A percentile compares a stretch with the other conserved stretches of the same genome.
Evolutionary conservation across 148 eudicot genomes (phyloP).

Genomic region (Fagopyrum esculentum): DNA sequence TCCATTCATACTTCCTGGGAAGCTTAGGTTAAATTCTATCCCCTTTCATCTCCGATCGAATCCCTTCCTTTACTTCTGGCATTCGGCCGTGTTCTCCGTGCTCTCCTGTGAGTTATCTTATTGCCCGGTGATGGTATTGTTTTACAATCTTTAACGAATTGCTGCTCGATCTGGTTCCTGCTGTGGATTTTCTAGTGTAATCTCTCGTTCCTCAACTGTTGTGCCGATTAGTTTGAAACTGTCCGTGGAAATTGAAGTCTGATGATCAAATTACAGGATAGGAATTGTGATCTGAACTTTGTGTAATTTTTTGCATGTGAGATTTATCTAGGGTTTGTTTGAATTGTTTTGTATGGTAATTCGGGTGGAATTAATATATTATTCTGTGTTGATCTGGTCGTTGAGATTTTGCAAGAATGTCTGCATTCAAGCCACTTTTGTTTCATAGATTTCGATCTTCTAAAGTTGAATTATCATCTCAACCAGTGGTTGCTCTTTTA

Average conservation of each 20-base stretch:
- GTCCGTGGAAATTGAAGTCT: neutral
- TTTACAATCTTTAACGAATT: neutral
- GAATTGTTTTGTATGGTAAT: neutral
- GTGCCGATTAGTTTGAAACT: neutral
- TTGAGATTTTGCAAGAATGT: neutral
- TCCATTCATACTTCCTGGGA: neutral
- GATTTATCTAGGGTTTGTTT: constrained; percentile 7
- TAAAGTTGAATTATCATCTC: too few species aligned
- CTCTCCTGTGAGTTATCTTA: neutral
- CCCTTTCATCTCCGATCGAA: neutral
- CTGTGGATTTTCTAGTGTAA: constrained; percentile 2
- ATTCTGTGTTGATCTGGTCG: neutral
- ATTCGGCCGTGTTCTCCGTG: neutral
- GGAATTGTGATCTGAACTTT: neutral
- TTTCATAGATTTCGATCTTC: neutral
- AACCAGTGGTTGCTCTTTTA: too few species aligned
- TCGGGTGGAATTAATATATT: neutral
- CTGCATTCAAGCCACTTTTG: neutral
- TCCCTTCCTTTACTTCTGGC: neutral
- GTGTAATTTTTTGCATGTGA: neutral
- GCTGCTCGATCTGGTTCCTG: constrained; percentile 8
- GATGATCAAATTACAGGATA: neutral
- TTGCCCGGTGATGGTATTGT: neutral
- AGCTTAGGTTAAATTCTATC: neutral
- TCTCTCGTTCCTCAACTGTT: neutral